A percentile compares a stretch with the other conserved stretches of the same genome.
Conservation (phyloP, 2,329 filamentous ascomycete species). For the Verruconis gallopava region DNA sequence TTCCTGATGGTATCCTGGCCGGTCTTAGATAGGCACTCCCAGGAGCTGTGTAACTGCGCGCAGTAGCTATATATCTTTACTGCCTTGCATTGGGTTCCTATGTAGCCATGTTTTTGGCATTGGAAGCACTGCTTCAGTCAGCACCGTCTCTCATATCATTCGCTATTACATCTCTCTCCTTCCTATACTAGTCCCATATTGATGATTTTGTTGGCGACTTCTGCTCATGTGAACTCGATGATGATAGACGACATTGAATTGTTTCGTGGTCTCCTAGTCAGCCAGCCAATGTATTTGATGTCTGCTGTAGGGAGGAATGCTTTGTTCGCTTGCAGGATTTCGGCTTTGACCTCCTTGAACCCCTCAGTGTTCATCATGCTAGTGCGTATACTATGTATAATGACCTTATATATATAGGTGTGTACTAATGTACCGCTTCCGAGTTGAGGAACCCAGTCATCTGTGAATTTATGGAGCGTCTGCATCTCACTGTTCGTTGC, state of each 20-base stretch:
- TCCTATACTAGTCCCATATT: slow-evolving; percentile 14
- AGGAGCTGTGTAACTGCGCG: slow-evolving; percentile 11
- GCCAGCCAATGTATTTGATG: no score
- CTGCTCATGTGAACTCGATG: slow-evolving; percentile 13
- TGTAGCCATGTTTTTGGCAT: slow-evolving; percentile 14
- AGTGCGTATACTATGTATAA: no score
- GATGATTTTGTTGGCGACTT: slow-evolving; percentile 16
- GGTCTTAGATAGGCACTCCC: slow-evolving; percentile 11
- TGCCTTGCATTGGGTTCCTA: slow-evolving; percentile 16
- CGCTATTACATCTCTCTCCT: slow-evolving; percentile 12
- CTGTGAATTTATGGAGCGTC: no score
- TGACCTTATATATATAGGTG: no score
- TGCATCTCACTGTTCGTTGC: no score
- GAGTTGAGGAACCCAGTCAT: no score
- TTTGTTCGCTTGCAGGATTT: no score
- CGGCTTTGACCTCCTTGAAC: no score
- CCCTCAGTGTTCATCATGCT: no score
- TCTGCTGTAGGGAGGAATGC: no score
- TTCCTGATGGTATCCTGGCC: slow-evolving; percentile 11
- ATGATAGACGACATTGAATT: slow-evolving; percentile 11
- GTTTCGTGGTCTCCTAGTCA: no score
- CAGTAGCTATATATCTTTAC: slow-evolving; percentile 13
- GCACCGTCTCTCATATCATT: slow-evolving; percentile 14
- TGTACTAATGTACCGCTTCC: no score
- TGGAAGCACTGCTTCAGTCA: slow-evolving; percentile 14